Evolutionary conservation across 73 alveolate genomes (phyloP).

Genomic region (Paramecium caudatum): DNA sequence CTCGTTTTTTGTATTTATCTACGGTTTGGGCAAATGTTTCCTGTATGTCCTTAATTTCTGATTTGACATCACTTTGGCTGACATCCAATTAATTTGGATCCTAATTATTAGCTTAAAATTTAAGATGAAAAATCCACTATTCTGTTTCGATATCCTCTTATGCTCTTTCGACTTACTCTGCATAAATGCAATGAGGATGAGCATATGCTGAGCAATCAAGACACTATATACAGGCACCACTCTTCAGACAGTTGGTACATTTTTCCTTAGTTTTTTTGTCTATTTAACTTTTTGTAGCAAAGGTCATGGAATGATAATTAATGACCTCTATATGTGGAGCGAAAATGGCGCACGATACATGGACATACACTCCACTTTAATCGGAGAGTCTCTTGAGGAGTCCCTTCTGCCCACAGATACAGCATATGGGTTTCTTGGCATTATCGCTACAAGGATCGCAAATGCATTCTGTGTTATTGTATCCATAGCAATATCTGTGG

Average conservation of each 20-base stretch:
- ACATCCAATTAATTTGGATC: slow-evolving; percentile 64
- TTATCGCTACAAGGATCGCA: slow-evolving; percentile 59
- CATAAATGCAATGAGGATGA: slow-evolving; percentile 53
- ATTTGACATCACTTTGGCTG: neutral
- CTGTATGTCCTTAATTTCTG: slow-evolving; percentile 1
- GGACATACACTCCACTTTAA: slow-evolving; percentile 38
- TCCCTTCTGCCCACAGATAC: slow-evolving; percentile 66
- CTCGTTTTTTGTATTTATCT: no score
- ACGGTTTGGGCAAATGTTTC: neutral
- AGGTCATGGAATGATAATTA: slow-evolving; percentile 48
- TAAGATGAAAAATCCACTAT: slow-evolving; percentile 57
- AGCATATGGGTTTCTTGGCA: slow-evolving; percentile 43
- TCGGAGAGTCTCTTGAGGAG: slow-evolving; percentile 52
- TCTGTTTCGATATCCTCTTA: slow-evolving; percentile 60
- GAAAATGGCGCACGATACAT: slow-evolving; percentile 61
- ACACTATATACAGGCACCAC: slow-evolving; percentile 45
- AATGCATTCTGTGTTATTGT: neutral
- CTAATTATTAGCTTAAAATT: slow-evolving; percentile 1
- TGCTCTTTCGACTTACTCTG: slow-evolving; percentile 51
- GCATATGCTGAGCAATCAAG: slow-evolving; percentile 45
- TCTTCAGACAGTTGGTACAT: slow-evolving; percentile 10
- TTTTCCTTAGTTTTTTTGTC: slow-evolving; percentile 60
- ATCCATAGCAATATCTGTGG: slow-evolving; percentile 61
- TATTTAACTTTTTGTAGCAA: slow-evolving; percentile 35
- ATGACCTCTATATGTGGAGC: slow-evolving; percentile 18